phyloP scores from a whole-genome alignment of 139 green algal genomes.

The Micractinium conductrix region DNA sequence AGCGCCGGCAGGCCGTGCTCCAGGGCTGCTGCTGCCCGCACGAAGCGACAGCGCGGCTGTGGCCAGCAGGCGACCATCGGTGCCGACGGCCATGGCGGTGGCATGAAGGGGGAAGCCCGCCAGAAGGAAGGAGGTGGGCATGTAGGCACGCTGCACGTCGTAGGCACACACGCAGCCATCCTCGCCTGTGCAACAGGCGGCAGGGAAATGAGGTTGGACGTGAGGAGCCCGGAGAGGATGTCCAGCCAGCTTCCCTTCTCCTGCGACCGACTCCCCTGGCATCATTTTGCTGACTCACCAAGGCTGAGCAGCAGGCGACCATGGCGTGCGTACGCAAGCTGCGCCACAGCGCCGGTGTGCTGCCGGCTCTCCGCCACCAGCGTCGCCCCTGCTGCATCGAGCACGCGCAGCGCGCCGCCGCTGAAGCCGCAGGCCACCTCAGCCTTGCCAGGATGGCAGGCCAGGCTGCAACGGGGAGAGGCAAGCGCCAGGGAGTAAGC shows the following conservation, averaged over 20 bases:
- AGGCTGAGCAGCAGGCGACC: slow-evolving; percentile 66
- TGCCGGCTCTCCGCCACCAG: slow-evolving; percentile 80
- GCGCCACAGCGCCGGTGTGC: slow-evolving; percentile 59
- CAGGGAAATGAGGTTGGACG: not conserved
- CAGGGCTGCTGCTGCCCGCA: not conserved
- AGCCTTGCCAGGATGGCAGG: slow-evolving; percentile 58
- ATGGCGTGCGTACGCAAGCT: slow-evolving; percentile 63
- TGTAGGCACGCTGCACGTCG: slow-evolving; percentile 62
- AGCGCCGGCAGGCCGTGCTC: not conserved
- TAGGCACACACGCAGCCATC: slow-evolving; percentile 80
- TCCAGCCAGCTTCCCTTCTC: no score
- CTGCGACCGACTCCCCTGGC: no score
- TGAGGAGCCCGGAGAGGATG: no score
- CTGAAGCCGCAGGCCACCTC: slow-evolving; percentile 74
- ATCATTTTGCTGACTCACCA: slow-evolving; percentile 34
- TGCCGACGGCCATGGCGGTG: slow-evolving; percentile 61
- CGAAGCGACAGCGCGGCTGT: slow-evolving; percentile 3
- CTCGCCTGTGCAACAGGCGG: slow-evolving; percentile 36
- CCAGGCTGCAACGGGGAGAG: slow-evolving; percentile 4
- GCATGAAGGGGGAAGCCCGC: slow-evolving; percentile 41
- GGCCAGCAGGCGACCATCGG: slow-evolving; percentile 56
- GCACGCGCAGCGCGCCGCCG: slow-evolving; percentile 69
- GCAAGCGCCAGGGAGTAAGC: not conserved
- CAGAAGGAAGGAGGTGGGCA: slow-evolving; percentile 65
- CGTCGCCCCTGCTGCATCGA: slow-evolving; percentile 69